Base-by-base conservation (phyloP, 1,139 yeast species). In the Candida sojae region DNA sequence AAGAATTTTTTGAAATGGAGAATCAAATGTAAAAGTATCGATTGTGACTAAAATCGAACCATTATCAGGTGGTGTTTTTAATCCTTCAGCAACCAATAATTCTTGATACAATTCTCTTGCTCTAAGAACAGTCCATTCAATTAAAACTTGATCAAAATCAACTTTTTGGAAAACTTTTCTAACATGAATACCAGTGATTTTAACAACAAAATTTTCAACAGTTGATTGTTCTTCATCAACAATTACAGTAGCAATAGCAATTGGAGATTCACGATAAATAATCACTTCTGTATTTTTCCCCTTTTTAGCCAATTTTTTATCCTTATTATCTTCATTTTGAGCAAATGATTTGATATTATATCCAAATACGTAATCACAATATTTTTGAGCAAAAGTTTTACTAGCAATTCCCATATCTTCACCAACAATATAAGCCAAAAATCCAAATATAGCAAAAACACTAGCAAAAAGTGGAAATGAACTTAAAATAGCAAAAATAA, bases 101-200 rank as follows among this genome's bases (percentile, higher is more conserved):
- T 63, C 66, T 43, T 60, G 64, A 51, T 66, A 71, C 43, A 83
- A 61, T 34, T 64, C 64, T 49, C 75, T 69, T 11, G 86, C 68
- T 59, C 85, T 75, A 33, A 70, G 55, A 48, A 79, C 68, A 6
- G 86, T 79, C 85, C 86, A 83, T 46, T 77, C 83, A 30, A 86
- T 55, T 51, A 86, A 69, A 54, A 86, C 84, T 44, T 76, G 76
- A 33, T 85, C 75, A 49, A 87, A 78, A 37, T 86, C 90, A 10
- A 85, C 81, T 51, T 73, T 75, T 39, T 75, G 64, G 60, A 86
- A 86, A 3, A 86, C 91, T 59, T 80, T 81, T 64, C 90, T 78
- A 40, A 85, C 79, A 49, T 85, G 85, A 21, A 83, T 62, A 2
- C 86, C 83, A 4, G 82, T 72, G 48, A 86, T 78, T 46, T 72